Conservation (phyloP, 257 asterid genomes). For the Penstemon barbatus region DNA sequence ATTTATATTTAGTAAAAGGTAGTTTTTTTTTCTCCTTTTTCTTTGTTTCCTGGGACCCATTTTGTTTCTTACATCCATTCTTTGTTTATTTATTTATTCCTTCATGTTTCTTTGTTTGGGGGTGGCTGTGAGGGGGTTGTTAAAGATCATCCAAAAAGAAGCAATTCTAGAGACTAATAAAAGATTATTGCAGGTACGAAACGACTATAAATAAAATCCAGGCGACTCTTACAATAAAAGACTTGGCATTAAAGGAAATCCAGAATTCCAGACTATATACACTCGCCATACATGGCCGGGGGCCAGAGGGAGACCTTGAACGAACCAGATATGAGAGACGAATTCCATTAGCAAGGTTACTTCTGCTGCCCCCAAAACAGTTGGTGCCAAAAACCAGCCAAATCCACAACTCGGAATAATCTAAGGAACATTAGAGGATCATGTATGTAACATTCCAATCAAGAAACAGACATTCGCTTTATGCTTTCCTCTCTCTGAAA, state of each 20-base stretch:
- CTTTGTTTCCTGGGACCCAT: too few species aligned
- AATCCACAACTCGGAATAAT: constrained; percentile 42
- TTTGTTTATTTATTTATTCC: too few species aligned
- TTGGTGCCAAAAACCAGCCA: constrained; percentile 40
- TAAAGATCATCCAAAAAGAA: background rate
- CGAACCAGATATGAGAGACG: background rate
- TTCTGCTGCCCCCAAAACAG: constrained; percentile 37
- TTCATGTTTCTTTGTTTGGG: too few species aligned
- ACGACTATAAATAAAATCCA: constrained; percentile 30
- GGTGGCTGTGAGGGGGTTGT: too few species aligned
- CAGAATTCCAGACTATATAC: constrained; percentile 54
- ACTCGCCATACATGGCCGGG: constrained; percentile 38
- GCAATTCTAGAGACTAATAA: constrained; percentile 13
- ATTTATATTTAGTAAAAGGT: too few species aligned
- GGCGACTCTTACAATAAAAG: constrained; percentile 39
- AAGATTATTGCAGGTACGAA: constrained; percentile 28
- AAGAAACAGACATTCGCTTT: constrained; percentile 30
- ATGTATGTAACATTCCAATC: constrained; percentile 32
- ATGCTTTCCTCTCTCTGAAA: constrained; percentile 35
- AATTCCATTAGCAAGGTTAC: constrained; percentile 21
- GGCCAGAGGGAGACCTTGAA: constrained; percentile 33
- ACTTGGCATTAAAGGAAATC: constrained; percentile 42
- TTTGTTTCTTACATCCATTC: too few species aligned
- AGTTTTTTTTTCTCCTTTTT: too few species aligned
- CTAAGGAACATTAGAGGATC: constrained; percentile 23